A percentile compares a stretch with the other conserved stretches of the same genome.
Evolutionary conservation across 2,329 filamentous ascomycete genomes (phyloP).

Genomic region (Colletotrichum eleusines): DNA sequence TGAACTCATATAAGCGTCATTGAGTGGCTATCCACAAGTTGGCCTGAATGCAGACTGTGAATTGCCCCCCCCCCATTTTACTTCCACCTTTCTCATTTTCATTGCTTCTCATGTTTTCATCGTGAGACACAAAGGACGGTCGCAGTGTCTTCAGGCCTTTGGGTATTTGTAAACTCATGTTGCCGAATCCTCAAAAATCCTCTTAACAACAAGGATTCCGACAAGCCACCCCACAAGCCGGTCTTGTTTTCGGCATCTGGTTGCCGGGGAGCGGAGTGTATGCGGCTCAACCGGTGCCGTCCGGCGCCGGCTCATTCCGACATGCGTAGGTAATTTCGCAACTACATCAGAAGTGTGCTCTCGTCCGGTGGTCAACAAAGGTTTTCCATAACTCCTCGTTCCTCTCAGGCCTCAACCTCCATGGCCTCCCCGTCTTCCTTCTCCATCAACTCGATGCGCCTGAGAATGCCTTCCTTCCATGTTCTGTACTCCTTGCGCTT

Average conservation of each 20-base stretch:
- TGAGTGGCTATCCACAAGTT: not conserved
- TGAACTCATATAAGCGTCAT: not conserved
- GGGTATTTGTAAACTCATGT: not conserved
- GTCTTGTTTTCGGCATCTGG: not conserved
- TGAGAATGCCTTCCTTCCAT: slow-evolving; percentile 74
- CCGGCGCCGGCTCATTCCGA: not conserved
- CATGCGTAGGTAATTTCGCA: not conserved
- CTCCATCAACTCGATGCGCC: slow-evolving; percentile 65
- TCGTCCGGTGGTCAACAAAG: not conserved
- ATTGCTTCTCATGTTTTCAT: not conserved
- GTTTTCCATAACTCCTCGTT: not conserved
- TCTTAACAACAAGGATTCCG: not conserved
- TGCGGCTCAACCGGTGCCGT: not conserved
- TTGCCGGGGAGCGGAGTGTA: not conserved
- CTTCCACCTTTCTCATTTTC: no score
- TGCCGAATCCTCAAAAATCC: not conserved
- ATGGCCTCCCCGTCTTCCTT: slow-evolving; percentile 48
- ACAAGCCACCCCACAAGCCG: not conserved
- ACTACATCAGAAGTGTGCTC: not conserved
- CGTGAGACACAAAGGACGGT: not conserved
- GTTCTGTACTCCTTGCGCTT: slow-evolving; percentile 69
- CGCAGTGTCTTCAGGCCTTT: not conserved
- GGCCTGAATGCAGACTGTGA: no score
- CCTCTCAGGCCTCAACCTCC: slow-evolving; percentile 49
- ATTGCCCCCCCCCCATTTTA: no score